Percentiles rank a stretch among this genome's conserved stretches.
Evolutionary conservation across 2,329 filamentous ascomycete species (phyloP).

Genomic region (Diaporthe sp.): DNA sequence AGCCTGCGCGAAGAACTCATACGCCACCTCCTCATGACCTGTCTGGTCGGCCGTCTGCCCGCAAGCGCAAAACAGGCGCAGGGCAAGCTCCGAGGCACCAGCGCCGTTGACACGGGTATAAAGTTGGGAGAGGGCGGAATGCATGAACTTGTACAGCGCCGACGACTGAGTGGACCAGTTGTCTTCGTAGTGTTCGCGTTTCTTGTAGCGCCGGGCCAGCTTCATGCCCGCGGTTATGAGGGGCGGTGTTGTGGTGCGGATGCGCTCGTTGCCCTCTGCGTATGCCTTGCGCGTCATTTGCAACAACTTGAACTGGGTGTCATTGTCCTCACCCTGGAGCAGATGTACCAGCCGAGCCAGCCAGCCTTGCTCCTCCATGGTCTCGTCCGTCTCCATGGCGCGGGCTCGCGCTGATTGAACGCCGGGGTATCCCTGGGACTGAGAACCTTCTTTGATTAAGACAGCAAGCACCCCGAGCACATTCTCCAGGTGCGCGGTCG

Average conservation of each 20-base stretch:
- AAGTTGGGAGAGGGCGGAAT: conserved; percentile 86
- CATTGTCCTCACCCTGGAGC: conserved; percentile 86
- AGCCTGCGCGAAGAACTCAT: conserved; percentile 98
- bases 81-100: conserved; percentile 86
- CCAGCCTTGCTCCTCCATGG: conserved; percentile 98
- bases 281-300: conserved; percentile 91
- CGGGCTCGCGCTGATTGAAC: conserved; percentile 81
- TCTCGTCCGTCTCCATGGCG: conserved; percentile 91
- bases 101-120: conserved; percentile 86
- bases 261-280: conserved; percentile 91
- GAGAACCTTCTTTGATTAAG: conserved; percentile 92
- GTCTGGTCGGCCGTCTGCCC: conserved; percentile 94
- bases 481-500: conserved; percentile 84
- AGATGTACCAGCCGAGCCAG: conserved; percentile 93
- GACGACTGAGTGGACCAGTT: conserved; percentile 77
- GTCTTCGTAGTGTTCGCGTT: conserved; percentile 84
- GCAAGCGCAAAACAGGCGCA: conserved; percentile 91
- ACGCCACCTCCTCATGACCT: conserved; percentile 94
- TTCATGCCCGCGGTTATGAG: conserved; percentile 92
- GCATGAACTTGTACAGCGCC: conserved; percentile 94
- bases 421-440: conserved; percentile 88
- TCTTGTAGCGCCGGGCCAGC: conserved; percentile 89
- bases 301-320: conserved; percentile 93
- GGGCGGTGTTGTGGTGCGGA: conserved; percentile 94
- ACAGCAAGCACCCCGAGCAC: conserved; percentile 91